phyloP scores from a whole-genome alignment of 371 early-diverging fungal genomes.

The Rhizopus delemar region DNA sequence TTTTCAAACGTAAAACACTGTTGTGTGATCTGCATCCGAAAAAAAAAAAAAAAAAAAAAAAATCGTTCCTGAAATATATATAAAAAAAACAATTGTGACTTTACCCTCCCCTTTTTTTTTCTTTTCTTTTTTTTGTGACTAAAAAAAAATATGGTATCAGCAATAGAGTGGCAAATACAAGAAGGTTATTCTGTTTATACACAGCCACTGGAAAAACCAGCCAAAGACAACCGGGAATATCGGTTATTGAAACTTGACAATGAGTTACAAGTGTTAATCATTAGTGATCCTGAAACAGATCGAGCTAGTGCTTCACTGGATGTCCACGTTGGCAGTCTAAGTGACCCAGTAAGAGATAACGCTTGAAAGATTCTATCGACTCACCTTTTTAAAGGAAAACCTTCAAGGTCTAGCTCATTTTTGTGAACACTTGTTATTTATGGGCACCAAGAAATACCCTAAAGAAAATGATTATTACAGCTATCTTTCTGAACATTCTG shows the following conservation, averaged over 20 bases:
- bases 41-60: too few relatives aligned
- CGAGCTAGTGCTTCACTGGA: slow-evolving; percentile 90
- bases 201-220: slow-evolving; percentile 54
- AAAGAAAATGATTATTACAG: slow-evolving; percentile 89
- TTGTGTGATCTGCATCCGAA: too few relatives aligned
- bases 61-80: too few relatives aligned
- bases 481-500: slow-evolving; percentile 86
- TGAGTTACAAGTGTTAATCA: slow-evolving; percentile 76
- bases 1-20: too few relatives aligned
- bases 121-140: neutral
- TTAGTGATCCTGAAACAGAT: slow-evolving; percentile 82
- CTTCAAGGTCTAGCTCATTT: slow-evolving; percentile 97
- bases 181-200: slow-evolving; percentile 22
- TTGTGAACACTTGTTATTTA: slow-evolving; percentile 96
- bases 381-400: slow-evolving; percentile 36
- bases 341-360: slow-evolving; percentile 24
- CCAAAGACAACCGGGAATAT: slow-evolving; percentile 82
- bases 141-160: slow-evolving; percentile 19
- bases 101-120: neutral
- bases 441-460: slow-evolving; percentile 87
- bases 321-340: slow-evolving; percentile 78
- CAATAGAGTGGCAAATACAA: slow-evolving; percentile 25
- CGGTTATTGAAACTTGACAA: slow-evolving; percentile 81
- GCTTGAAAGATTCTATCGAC: neutral
- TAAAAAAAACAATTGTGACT: neutral